Conservation (phyloP, 495 filamentous ascomycete species). For the Eremomyces bilateralis region DNA sequence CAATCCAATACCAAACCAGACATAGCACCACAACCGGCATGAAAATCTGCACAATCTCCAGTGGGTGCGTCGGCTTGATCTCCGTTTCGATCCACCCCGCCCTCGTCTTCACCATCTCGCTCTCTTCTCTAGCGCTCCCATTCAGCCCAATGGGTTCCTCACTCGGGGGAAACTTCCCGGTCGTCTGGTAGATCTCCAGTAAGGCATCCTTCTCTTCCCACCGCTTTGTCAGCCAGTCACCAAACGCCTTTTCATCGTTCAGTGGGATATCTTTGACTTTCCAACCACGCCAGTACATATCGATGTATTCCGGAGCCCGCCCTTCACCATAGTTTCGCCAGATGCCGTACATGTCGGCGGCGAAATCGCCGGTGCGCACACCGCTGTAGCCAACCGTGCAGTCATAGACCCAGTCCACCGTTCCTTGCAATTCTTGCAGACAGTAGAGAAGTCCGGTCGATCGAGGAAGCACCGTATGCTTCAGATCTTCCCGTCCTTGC, state of each 20-base stretch:
- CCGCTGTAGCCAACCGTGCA: conserved; percentile 75
- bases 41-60: conserved; percentile 21
- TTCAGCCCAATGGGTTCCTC: conserved; percentile 19
- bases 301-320: conserved; percentile 59
- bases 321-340: conserved; percentile 53
- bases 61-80: conserved; percentile 27
- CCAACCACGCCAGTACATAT: conserved; percentile 70
- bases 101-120: conserved; percentile 11
- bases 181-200: conserved; percentile 45
- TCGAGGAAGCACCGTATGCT: conserved; percentile 49
- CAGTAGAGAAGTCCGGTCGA: conserved; percentile 60
- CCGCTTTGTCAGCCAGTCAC: conserved; percentile 47
- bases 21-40: too few species aligned
- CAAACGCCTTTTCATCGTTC: conserved; percentile 37
- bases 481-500: conserved; percentile 37
- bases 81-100: conserved; percentile 37
- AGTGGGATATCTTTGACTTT: conserved; percentile 42
- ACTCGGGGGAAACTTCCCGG: conserved; percentile 46
- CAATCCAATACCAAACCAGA: too few species aligned
- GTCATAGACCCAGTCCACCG: conserved; percentile 64
- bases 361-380: conserved; percentile 47
- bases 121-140: conserved; percentile 11
- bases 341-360: conserved; percentile 56
- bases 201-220: conserved; percentile 68
- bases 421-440: conserved; percentile 44